A percentile compares a stretch with the other conserved stretches of the same genome.
Conservation (phyloP, 2,329 filamentous ascomycete species). For the Colletotrichum nymphaeae region DNA sequence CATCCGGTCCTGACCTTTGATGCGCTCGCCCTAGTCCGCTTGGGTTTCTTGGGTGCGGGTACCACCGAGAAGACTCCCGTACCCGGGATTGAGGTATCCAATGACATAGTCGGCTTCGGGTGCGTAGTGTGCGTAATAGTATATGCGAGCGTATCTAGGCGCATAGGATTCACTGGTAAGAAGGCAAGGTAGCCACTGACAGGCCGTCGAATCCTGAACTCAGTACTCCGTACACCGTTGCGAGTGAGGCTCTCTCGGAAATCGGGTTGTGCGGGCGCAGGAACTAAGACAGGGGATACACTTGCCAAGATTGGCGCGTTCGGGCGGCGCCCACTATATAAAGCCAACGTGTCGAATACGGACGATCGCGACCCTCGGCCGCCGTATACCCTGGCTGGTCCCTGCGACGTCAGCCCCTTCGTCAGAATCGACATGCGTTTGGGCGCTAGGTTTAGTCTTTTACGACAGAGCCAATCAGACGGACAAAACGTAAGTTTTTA, state of each 20-base stretch:
- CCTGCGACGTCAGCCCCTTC: background rate
- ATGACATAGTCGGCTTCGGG: constrained; percentile 7
- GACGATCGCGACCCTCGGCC: constrained; percentile 9
- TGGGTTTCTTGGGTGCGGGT: constrained; percentile 16
- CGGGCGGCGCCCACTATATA: constrained; percentile 24
- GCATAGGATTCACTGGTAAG: background rate
- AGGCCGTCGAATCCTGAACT: background rate
- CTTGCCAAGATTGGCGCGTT: constrained; percentile 9
- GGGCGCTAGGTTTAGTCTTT: constrained; percentile 1
- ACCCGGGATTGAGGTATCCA: constrained; percentile 23
- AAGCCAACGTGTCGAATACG: background rate
- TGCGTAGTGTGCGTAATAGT: background rate
- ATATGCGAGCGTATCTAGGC: background rate
- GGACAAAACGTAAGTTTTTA: background rate
- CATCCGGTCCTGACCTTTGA: constrained; percentile 36
- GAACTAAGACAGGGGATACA: constrained; percentile 8
- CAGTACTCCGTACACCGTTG: background rate
- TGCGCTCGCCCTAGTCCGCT: constrained; percentile 24
- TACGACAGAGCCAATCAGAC: constrained; percentile 6
- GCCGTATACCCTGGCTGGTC: background rate
- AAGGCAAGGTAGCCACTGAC: background rate
- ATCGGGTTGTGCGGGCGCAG: constrained; percentile 17
- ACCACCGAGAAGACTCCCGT: constrained; percentile 27
- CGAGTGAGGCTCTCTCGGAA: background rate
- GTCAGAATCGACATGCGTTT: background rate